Evolutionary conservation across 495 filamentous ascomycete genomes (phyloP).

Genomic region (Aspergillus bertholletiae): DNA sequence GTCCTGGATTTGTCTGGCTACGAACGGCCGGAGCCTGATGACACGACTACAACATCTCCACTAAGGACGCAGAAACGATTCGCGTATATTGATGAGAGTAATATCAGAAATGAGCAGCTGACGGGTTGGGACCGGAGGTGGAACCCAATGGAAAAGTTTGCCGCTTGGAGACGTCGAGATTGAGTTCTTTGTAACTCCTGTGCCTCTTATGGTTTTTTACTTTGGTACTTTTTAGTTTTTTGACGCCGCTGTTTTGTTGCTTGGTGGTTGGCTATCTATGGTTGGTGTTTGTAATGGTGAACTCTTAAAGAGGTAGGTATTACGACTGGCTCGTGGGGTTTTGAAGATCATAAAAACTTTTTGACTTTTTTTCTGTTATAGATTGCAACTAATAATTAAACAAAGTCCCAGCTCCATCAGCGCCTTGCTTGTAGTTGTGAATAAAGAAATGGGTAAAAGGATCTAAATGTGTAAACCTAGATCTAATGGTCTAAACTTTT

Average conservation of each 20-base stretch:
- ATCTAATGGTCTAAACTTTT: conserved; percentile 18
- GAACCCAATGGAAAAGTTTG: conserved; percentile 25
- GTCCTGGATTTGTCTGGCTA: conserved; percentile 36
- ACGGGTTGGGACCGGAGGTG: conserved; percentile 42
- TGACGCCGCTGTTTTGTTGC: neutral
- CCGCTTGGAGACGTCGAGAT: conserved; percentile 33
- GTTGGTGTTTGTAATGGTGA: neutral
- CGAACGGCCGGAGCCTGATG: conserved; percentile 33
- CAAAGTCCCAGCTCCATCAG: conserved; percentile 22
- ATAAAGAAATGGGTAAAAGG: conserved; percentile 7
- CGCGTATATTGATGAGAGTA: conserved; percentile 10
- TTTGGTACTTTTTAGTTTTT: no score
- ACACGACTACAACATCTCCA: conserved; percentile 30
- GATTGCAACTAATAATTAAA: conserved; percentile 1
- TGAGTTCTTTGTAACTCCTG: neutral
- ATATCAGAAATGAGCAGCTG: conserved; percentile 16
- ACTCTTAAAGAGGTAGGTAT: no score
- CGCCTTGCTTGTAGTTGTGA: conserved; percentile 23
- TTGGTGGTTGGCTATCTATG: neutral
- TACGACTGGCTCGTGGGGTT: no score
- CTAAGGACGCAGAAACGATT: conserved; percentile 36
- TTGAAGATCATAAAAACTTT: neutral
- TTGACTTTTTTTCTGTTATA: neutral
- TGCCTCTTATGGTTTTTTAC: no score
- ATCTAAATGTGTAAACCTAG: conserved; percentile 8